Evolutionary conservation across 106 monocot species (phyloP), one percentile per base, ranked within the genome.

Genomic region (Narthecium ossifragum): DNA sequence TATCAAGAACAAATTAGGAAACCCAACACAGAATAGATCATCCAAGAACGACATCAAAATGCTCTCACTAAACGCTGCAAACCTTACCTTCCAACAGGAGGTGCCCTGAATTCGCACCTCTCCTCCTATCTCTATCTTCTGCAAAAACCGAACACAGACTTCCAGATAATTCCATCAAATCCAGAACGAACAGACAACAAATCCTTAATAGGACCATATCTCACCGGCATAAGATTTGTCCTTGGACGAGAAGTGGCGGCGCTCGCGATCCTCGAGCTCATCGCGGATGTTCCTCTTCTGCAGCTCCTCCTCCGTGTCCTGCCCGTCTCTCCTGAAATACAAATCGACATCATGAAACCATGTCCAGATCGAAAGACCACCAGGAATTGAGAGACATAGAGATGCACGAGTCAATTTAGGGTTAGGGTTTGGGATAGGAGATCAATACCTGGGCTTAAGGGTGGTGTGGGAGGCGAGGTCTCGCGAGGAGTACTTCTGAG

Each of bases 101-200:
- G 2, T 90, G 90, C 7, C 80, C 81, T 18, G 68, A 26, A 22
- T 64, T 63, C 48, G 74, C 5, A 4, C 85, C 85, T 67, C 76
- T 99, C 65, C 91, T 81, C 38, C 81, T 50, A 57, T 91, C 98
- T 68, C 91, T 91, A 10, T 87, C 91, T 51, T 99, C 98, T 91
- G 88, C 29, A 78, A 66, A 12, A 29, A 26, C 39, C n/a, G n/a
- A n/a, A n/a, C n/a, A n/a, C n/a, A n/a, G n/a, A n/a, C n/a, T n/a
- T n/a, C n/a, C n/a, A 41, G 12, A 60, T 37, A 41, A 32, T 23
- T 12, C 3, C 31, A 10, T 31, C 31, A 54, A 20, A 27, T 37
- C 8, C 27, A 29, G 25, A 23, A 11, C 10, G 21, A 45, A 45
- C 5, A 14, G 6, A 4, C 38, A 62, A 22, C 8, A 22, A 49